Percentiles rank a stretch among this genome's conserved stretches.
Evolutionary conservation across 345 rosid species (phyloP).

Genomic region (Populus nigra): DNA sequence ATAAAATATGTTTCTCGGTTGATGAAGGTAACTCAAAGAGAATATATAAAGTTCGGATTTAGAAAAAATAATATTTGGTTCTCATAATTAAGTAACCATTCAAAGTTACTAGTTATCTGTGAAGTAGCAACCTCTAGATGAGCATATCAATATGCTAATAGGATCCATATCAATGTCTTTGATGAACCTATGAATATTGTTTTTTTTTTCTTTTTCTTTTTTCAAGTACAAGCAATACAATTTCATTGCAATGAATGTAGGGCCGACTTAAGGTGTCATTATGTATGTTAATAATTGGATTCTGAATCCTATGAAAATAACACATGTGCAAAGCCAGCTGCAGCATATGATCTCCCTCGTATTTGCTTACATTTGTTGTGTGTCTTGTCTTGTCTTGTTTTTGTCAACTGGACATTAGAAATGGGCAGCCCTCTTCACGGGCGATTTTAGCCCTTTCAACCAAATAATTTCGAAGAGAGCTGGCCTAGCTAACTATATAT

Average conservation of each 20-base stretch:
- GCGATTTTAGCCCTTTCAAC: slow-evolving; percentile 19
- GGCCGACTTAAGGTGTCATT: slow-evolving; percentile 10
- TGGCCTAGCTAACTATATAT: background rate
- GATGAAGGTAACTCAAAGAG: too few relatives aligned
- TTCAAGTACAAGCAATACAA: background rate
- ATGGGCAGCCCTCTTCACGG: slow-evolving; percentile 26
- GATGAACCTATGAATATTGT: too few relatives aligned
- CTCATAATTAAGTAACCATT: too few relatives aligned
- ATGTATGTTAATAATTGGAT: slow-evolving; percentile 12
- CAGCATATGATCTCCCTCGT: background rate
- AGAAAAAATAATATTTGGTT: too few relatives aligned
- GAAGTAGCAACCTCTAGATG: too few relatives aligned
- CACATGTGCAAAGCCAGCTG: slow-evolving; percentile 9
- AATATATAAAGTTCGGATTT: too few relatives aligned
- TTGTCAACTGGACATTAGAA: background rate
- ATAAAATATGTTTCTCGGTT: too few relatives aligned
- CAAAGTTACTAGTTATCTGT: too few relatives aligned
- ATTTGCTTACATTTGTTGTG: slow-evolving; percentile 6
- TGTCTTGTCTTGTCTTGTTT: background rate
- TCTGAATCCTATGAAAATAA: slow-evolving; percentile 6
- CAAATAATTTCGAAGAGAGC: background rate
- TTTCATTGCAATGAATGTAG: background rate
- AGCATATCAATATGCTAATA: too few relatives aligned
- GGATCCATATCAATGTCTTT: too few relatives aligned
- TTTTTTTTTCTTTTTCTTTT: too few relatives aligned